Evolutionary conservation across 2,329 filamentous ascomycete species (phyloP).

Genomic region (Dactylellina sp.): DNA sequence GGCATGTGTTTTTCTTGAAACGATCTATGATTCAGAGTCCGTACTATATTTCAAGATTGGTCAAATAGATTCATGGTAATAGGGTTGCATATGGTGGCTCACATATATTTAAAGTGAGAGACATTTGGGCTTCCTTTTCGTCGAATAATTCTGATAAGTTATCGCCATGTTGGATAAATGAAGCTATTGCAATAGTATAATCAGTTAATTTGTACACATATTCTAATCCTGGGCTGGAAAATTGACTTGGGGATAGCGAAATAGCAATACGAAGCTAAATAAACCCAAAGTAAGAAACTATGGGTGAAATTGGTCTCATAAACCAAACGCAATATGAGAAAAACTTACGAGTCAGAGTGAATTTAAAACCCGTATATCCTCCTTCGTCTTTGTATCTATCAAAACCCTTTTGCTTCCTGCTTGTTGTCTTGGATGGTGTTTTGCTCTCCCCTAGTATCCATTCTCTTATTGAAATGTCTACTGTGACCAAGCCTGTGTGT

Average conservation of each 20-base stretch:
- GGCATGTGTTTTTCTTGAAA: conserved; percentile 33
- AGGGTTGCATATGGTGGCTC: background rate
- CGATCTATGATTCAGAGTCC: conserved; percentile 10
- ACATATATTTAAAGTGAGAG: conserved; percentile 21
- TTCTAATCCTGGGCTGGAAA: too few species aligned
- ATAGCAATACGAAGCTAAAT: background rate
- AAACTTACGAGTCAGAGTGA: conserved; percentile 26
- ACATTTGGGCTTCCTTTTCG: conserved; percentile 26
- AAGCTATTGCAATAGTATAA: conserved; percentile 10
- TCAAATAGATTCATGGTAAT: background rate
- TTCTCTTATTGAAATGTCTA: conserved; percentile 30
- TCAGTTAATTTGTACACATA: background rate
- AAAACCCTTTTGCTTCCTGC: background rate
- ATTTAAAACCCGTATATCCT: conserved; percentile 28
- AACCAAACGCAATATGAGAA: too few species aligned
- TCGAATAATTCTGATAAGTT: conserved; percentile 23
- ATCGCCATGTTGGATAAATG: conserved; percentile 25
- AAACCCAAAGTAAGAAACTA: too few species aligned
- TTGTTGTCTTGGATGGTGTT: background rate
- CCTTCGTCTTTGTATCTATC: conserved; percentile 11
- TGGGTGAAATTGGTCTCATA: too few species aligned
- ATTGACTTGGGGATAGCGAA: background rate
- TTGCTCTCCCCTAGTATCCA: conserved; percentile 33
- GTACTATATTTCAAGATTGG: background rate
- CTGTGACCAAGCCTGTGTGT: conserved; percentile 16